A percentile compares a stretch with the other conserved stretches of the same genome.
phyloP scores from a whole-genome alignment of 2,329 filamentous ascomycete species.

The Botryotinia narcissicola region DNA sequence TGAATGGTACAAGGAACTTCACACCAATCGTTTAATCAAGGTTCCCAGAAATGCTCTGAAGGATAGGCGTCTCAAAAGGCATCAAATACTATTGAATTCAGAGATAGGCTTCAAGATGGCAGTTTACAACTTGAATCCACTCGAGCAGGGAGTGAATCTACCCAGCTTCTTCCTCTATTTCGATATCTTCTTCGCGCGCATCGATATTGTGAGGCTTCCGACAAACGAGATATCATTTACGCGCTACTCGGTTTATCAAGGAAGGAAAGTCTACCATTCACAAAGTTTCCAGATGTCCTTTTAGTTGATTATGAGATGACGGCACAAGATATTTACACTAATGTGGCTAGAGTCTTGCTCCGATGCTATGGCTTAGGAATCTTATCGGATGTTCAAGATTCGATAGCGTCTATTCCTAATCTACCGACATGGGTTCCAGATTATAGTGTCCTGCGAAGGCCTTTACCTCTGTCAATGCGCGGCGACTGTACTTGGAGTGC shows the following conservation, averaged over 20 bases:
- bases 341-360: background rate
- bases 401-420: background rate
- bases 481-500: constrained; percentile 9
- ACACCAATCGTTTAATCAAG: background rate
- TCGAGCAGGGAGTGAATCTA: constrained; percentile 3
- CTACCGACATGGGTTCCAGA: constrained; percentile 17
- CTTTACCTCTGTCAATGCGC: constrained; percentile 13
- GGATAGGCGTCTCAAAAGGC: background rate
- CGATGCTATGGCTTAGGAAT: constrained; percentile 10
- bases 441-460: constrained; percentile 1
- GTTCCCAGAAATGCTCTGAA: background rate
- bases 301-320: background rate
- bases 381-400: constrained; percentile 10
- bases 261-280: constrained; percentile 5
- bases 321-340: background rate
- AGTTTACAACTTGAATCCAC: constrained; percentile 13
- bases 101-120: constrained; percentile 6
- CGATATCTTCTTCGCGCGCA: background rate
- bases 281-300: background rate
- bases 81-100: background rate
- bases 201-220: constrained; percentile 4
- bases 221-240: constrained; percentile 15
- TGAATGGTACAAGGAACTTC: constrained; percentile 1
- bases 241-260: background rate
- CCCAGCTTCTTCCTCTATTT: constrained; percentile 7